Evolutionary conservation across 345 rosid species (phyloP).

Genomic region (Clarkia xantiana): DNA sequence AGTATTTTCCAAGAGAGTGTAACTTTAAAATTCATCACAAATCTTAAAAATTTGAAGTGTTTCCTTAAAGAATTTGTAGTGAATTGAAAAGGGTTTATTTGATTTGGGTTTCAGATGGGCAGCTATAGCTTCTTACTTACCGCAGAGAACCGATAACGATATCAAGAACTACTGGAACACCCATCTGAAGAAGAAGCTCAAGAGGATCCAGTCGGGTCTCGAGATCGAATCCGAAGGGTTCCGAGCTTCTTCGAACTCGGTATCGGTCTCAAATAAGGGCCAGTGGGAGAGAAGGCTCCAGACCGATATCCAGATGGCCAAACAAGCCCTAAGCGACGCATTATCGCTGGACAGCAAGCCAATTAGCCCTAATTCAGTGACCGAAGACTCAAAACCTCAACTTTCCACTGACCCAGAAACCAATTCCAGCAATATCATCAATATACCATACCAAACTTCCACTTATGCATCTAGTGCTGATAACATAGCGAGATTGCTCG

Average conservation of each 20-base stretch:
- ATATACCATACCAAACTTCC: not conserved
- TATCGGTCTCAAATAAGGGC: constrained; percentile 28
- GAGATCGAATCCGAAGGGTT: constrained; percentile 23
- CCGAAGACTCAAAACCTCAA: constrained; percentile 5
- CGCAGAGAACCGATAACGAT: constrained; percentile 92
- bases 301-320: constrained; percentile 75
- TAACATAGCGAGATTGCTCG: constrained; percentile 15
- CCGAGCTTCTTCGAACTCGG: constrained; percentile 17
- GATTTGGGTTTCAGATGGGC: constrained; percentile 57
- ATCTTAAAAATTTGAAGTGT: too few relatives aligned
- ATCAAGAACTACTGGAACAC: constrained; percentile 94
- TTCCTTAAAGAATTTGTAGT: too few relatives aligned
- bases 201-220: constrained; percentile 30
- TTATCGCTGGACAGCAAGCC: constrained; percentile 45
- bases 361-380: constrained; percentile 1
- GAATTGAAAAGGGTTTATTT: too few relatives aligned
- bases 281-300: constrained; percentile 90
- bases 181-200: constrained; percentile 71
- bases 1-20: not conserved
- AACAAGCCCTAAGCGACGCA: constrained; percentile 68
- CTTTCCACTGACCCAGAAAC: not conserved
- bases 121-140: constrained; percentile 95
- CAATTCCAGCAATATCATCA: not conserved
- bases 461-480: constrained; percentile 13
- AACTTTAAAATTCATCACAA: too few relatives aligned